Evolutionary conservation across 495 filamentous ascomycete genomes (phyloP).

Genomic region (Hyaloscypha bicolor): DNA sequence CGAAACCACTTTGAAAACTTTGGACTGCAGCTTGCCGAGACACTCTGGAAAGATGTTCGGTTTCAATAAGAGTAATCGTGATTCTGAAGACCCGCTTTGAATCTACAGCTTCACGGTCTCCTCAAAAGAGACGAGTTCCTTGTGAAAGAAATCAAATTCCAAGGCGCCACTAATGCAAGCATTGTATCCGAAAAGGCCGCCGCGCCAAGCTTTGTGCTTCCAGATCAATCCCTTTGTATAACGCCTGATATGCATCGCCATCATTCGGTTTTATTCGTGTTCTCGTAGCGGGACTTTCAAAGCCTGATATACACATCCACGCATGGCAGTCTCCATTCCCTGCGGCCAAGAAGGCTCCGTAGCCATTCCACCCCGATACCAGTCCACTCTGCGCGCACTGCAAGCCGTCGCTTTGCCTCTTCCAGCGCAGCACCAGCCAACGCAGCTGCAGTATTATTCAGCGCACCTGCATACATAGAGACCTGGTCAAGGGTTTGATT

Average conservation of each 20-base stretch:
- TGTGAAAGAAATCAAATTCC: neutral
- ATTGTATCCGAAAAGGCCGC: neutral
- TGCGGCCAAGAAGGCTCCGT: slow-evolving; percentile 68
- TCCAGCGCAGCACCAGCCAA: slow-evolving; percentile 68
- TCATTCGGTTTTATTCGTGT: neutral
- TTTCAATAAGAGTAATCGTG: neutral
- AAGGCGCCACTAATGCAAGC: neutral
- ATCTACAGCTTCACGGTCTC: too few species aligned
- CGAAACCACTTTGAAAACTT: too few species aligned
- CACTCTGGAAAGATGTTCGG: neutral
- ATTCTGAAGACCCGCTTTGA: too few species aligned
- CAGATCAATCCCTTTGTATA: neutral
- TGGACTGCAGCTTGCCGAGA: neutral
- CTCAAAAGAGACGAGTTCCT: too few species aligned
- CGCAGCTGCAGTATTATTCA: slow-evolving; percentile 70
- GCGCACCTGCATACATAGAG: slow-evolving; percentile 42
- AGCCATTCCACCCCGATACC: slow-evolving; percentile 84
- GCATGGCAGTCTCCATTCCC: slow-evolving; percentile 84
- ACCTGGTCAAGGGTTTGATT: slow-evolving; percentile 29
- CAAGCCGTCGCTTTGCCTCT: slow-evolving; percentile 53
- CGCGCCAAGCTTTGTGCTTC: slow-evolving; percentile 2
- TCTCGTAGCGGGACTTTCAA: slow-evolving; percentile 13
- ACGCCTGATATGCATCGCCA: slow-evolving; percentile 4
- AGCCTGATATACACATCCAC: slow-evolving; percentile 75
- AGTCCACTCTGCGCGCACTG: slow-evolving; percentile 65